These are phyloP conservation scores for Flaveria trinervia DNA, from an alignment of 129 eudicot genomes.

Conservation along the genomic window DNA sequence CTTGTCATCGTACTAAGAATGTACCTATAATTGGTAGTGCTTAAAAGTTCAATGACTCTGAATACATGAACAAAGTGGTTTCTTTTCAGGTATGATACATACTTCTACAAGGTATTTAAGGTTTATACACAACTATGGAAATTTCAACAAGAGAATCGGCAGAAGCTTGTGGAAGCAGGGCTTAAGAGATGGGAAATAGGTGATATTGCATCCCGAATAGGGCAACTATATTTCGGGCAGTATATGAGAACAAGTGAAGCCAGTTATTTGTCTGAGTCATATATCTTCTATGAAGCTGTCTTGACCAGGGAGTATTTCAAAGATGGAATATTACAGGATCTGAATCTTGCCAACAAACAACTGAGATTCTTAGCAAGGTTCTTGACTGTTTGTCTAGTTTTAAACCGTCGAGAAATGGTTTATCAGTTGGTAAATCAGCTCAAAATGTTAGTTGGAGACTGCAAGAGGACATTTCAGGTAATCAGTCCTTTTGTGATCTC, in stretches of 20 bases:
- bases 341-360: conserved; percentile 83
- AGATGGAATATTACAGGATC: conserved; percentile 80
- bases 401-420: conserved; percentile 82
- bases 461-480: conserved; percentile 89
- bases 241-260: conserved; percentile 95
- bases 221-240: conserved; percentile 93
- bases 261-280: conserved; percentile 83
- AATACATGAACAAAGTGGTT: conserved; percentile 26
- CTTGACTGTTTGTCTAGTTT: conserved; percentile 75
- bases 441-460: conserved; percentile 78
- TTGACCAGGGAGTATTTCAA: conserved; percentile 90
- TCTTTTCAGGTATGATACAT: conserved; percentile 78
- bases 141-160: conserved; percentile 93
- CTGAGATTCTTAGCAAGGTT: conserved; percentile 84
- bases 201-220: conserved; percentile 94
- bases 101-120: conserved; percentile 83
- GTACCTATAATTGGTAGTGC: background rate
- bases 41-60: background rate
- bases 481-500: background rate
- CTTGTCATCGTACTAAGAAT: background rate
- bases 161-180: conserved; percentile 91
- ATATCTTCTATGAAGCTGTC: conserved; percentile 87
- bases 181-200: conserved; percentile 98
- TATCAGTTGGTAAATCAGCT: conserved; percentile 82
- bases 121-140: conserved; percentile 93